Evolutionary conservation across 345 rosid genomes (phyloP).

Genomic region (Salix viminalis): DNA sequence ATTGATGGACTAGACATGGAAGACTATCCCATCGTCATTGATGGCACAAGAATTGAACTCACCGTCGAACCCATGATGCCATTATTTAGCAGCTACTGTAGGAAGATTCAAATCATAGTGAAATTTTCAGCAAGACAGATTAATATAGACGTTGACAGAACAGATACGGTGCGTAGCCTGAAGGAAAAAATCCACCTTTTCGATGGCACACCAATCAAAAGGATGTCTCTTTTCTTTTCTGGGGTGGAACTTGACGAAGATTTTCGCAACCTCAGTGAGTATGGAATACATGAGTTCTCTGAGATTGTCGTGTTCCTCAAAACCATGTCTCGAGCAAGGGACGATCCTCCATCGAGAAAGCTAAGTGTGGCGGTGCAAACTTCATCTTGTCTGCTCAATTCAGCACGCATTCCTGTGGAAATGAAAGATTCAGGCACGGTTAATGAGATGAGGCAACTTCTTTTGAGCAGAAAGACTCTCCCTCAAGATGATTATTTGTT

Average conservation of each 20-base stretch:
- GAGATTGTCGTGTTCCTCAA: conserved; percentile 62
- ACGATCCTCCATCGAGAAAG: conserved; percentile 38
- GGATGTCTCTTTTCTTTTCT: conserved; percentile 57
- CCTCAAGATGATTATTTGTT: conserved; percentile 73
- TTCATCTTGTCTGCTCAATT: conserved; percentile 61
- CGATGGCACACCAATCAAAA: conserved; percentile 56
- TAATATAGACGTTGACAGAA: conserved; percentile 51
- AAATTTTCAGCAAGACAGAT: conserved; percentile 54
- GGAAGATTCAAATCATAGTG: conserved; percentile 41
- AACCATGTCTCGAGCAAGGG: conserved; percentile 33
- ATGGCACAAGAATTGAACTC: conserved; percentile 71
- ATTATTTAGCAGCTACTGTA: not conserved
- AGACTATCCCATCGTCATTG: conserved; percentile 68
- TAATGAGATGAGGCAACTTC: conserved; percentile 46
- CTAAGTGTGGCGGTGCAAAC: conserved; percentile 59
- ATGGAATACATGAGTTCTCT: conserved; percentile 54
- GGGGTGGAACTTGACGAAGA: conserved; percentile 72
- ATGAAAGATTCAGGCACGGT: conserved; percentile 56
- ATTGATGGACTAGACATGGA: conserved; percentile 87
- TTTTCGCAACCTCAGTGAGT: conserved; percentile 56
- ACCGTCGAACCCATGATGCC: conserved; percentile 29
- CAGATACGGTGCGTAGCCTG: conserved; percentile 74
- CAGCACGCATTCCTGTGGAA: conserved; percentile 64
- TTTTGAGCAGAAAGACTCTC: conserved; percentile 45
- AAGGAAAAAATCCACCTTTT: conserved; percentile 75